These are phyloP conservation scores for Oryza meridionalis DNA, from an alignment of 176 grass and related monocot species.

Conservation along the genomic window DNA sequence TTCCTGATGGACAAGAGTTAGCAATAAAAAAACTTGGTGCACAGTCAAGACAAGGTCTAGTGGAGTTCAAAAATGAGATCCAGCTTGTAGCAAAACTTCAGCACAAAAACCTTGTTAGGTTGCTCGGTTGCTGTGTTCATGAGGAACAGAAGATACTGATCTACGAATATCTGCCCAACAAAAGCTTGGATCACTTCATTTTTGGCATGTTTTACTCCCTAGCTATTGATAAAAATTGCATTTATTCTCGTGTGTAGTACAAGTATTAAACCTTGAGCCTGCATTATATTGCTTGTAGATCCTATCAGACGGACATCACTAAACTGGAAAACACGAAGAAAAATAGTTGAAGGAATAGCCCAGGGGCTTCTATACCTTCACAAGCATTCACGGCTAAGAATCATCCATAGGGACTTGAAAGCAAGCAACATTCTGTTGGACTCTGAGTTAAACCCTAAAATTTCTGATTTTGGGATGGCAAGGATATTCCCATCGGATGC, in stretches of 20 bases:
- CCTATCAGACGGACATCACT: slow-evolving; percentile 28
- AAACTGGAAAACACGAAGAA: slow-evolving; percentile 46
- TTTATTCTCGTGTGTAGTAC: background rate
- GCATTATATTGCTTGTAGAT: slow-evolving; percentile 42
- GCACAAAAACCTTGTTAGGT: slow-evolving; percentile 57
- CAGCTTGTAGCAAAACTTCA: slow-evolving; percentile 63
- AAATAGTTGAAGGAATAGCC: slow-evolving; percentile 56
- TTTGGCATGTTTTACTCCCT: slow-evolving; percentile 46
- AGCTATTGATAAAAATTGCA: slow-evolving; percentile 22
- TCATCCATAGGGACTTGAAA: slow-evolving; percentile 75
- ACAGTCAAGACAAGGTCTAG: slow-evolving; percentile 60
- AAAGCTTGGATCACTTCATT: slow-evolving; percentile 77
- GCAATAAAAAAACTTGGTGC: slow-evolving; percentile 69
- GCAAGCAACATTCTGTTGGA: slow-evolving; percentile 77
- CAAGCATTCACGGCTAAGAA: slow-evolving; percentile 52
- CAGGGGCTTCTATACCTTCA: slow-evolving; percentile 64
- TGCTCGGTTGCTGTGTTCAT: slow-evolving; percentile 57
- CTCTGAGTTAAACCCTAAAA: slow-evolving; percentile 67
- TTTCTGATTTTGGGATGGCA: slow-evolving; percentile 77
- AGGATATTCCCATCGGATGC: slow-evolving; percentile 53
- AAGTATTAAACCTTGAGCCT: slow-evolving; percentile 11
- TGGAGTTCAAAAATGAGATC: slow-evolving; percentile 72
- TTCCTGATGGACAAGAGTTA: slow-evolving; percentile 58
- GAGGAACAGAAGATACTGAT: slow-evolving; percentile 64
- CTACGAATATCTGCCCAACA: slow-evolving; percentile 77